Evolutionary conservation across 2,329 filamentous ascomycete species (phyloP).

Genomic region (Aureobasidium melanogenum): DNA sequence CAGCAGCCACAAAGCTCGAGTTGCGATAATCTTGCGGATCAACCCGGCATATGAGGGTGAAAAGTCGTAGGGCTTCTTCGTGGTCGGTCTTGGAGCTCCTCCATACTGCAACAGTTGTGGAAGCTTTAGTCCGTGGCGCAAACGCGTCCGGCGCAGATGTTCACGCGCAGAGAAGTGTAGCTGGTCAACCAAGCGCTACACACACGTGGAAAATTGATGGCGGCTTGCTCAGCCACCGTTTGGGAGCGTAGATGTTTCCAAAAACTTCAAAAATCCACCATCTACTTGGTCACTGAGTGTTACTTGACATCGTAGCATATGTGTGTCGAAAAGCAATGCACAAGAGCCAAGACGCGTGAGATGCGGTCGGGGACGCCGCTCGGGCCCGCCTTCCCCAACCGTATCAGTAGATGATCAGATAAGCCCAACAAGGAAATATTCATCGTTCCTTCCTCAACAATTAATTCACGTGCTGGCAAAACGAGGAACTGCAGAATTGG

Average conservation of each 20-base stretch:
- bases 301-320: background rate
- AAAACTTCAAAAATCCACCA: too few species aligned
- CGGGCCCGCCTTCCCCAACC: background rate
- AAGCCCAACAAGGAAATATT: background rate
- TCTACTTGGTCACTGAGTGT: too few species aligned
- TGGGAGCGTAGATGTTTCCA: too few species aligned
- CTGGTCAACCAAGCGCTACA: background rate
- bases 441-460: background rate
- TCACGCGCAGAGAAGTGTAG: background rate
- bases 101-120: background rate
- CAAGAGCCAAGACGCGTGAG: too few species aligned
- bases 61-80: background rate
- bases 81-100: background rate
- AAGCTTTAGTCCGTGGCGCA: background rate
- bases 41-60: background rate
- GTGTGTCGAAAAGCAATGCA: too few species aligned
- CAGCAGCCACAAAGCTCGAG: background rate
- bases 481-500: background rate
- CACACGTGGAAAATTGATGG: too few species aligned
- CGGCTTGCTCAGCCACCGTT: too few species aligned
- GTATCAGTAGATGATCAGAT: constrained; percentile 4
- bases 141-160: background rate
- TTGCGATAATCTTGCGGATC: constrained; percentile 9
- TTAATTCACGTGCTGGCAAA: background rate
- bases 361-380: background rate